Percentiles rank a stretch among this genome's conserved stretches.
phyloP scores from a whole-genome alignment of 169 alveolate species.

The Plasmodium relictum region DNA sequence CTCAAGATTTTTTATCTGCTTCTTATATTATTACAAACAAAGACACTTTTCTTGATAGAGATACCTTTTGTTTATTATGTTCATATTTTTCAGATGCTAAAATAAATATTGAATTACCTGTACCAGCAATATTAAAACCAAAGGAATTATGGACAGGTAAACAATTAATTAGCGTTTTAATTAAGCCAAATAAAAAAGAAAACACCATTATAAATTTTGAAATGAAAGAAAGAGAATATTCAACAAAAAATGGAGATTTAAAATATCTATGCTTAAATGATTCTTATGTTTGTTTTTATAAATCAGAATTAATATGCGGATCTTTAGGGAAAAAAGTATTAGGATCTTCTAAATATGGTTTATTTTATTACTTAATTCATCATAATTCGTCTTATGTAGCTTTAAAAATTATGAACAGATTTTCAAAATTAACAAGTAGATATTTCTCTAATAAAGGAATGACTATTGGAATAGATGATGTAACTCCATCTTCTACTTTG shows the following conservation, averaged over 20 bases:
- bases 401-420: slow-evolving; percentile 96
- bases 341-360: slow-evolving; percentile 94
- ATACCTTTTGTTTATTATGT: slow-evolving; percentile 93
- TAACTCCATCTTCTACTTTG: slow-evolving; percentile 91
- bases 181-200: slow-evolving; percentile 93
- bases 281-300: slow-evolving; percentile 96
- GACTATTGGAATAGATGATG: slow-evolving; percentile 99
- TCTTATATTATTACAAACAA: slow-evolving; percentile 95
- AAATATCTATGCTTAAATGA: slow-evolving; percentile 90
- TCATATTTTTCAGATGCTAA: slow-evolving; percentile 95
- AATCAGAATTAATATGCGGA: slow-evolving; percentile 97
- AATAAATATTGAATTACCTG: slow-evolving; percentile 92
- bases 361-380: slow-evolving; percentile 94
- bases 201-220: slow-evolving; percentile 91
- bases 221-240: slow-evolving; percentile 92
- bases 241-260: slow-evolving; percentile 42
- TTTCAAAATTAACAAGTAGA: slow-evolving; percentile 96
- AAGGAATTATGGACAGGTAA: slow-evolving; percentile 99
- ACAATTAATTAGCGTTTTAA: slow-evolving; percentile 93
- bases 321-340: slow-evolving; percentile 95
- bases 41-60: slow-evolving; percentile 95
- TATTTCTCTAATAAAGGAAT: slow-evolving; percentile 97
- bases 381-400: slow-evolving; percentile 94
- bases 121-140: slow-evolving; percentile 96
- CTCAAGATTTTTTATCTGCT: slow-evolving; percentile 94